Percentiles rank a stretch among this genome's conserved stretches.
phyloP scores from a whole-genome alignment of 2,329 filamentous ascomycete genomes.

The Trichoderma simmonsii region DNA sequence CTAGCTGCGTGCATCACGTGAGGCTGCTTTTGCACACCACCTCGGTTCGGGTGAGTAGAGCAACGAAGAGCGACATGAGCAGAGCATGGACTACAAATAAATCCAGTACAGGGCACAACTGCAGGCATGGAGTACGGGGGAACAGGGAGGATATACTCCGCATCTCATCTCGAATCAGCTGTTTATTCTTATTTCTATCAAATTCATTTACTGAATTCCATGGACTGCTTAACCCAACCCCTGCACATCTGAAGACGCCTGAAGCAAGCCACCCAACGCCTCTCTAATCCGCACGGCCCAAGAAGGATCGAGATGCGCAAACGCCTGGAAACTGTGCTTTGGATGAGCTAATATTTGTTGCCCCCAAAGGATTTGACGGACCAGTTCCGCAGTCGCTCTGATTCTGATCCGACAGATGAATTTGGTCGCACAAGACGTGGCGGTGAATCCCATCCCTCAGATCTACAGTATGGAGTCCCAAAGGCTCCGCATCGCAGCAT shows the following conservation, averaged over 20 bases:
- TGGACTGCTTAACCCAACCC: neutral
- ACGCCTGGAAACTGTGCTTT: neutral
- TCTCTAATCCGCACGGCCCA: neutral
- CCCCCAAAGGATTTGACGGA: neutral
- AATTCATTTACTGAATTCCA: neutral
- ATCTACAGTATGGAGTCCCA: neutral
- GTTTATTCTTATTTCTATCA: neutral
- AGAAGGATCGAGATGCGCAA: neutral
- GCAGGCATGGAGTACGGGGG: neutral
- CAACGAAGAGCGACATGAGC: neutral
- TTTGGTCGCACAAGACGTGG: neutral
- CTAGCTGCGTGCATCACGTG: neutral
- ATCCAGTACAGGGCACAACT: neutral
- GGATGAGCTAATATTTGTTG: neutral
- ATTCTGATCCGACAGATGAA: neutral
- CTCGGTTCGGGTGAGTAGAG: neutral
- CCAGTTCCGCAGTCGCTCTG: neutral
- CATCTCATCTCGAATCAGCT: neutral
- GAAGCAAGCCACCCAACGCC: neutral
- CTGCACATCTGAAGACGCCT: neutral
- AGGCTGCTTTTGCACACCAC: neutral
- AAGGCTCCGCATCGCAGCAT: conserved; percentile 10
- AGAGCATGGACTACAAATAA: neutral
- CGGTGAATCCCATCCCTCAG: conserved; percentile 7
- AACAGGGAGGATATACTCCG: neutral